phyloP scores from a whole-genome alignment of 129 eudicot genomes.

The Escallonia rubra region DNA sequence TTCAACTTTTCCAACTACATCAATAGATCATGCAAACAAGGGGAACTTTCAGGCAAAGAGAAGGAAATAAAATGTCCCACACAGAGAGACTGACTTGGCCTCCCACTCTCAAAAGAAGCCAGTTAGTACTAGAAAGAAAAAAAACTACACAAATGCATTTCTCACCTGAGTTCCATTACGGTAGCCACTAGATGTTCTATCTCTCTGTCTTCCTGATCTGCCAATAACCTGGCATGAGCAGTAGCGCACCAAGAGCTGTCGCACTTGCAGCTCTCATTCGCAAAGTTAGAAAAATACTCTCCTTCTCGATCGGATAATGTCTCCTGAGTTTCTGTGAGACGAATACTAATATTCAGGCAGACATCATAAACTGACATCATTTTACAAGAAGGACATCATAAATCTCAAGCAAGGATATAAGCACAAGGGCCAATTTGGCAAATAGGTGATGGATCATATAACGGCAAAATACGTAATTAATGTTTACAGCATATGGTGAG shows the following conservation, averaged over 20 bases:
- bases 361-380: neutral
- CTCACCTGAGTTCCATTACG: slow-evolving; percentile 72
- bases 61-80: neutral
- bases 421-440: too few relatives aligned
- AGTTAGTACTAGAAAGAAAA: too few relatives aligned
- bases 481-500: neutral
- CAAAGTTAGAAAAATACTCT: slow-evolving; percentile 53
- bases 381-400: neutral
- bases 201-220: slow-evolving; percentile 82
- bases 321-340: slow-evolving; percentile 35
- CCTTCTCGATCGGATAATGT: slow-evolving; percentile 22
- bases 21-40: neutral
- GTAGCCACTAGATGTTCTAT: slow-evolving; percentile 64
- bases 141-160: too few relatives aligned
- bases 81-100: neutral
- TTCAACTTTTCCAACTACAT: slow-evolving; percentile 64
- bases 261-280: slow-evolving; percentile 87
- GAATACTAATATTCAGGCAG: slow-evolving; percentile 2
- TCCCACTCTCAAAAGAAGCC: too few relatives aligned
- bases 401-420: too few relatives aligned
- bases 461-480: too few relatives aligned
- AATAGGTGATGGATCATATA: too few relatives aligned
- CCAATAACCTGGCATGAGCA: slow-evolving; percentile 83
- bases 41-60: neutral
- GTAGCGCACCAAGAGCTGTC: slow-evolving; percentile 96